These are phyloP conservation scores for Brachypodium distachyon DNA, from an alignment of 202 grass and related monocot genomes.

Conservation along the genomic window DNA sequence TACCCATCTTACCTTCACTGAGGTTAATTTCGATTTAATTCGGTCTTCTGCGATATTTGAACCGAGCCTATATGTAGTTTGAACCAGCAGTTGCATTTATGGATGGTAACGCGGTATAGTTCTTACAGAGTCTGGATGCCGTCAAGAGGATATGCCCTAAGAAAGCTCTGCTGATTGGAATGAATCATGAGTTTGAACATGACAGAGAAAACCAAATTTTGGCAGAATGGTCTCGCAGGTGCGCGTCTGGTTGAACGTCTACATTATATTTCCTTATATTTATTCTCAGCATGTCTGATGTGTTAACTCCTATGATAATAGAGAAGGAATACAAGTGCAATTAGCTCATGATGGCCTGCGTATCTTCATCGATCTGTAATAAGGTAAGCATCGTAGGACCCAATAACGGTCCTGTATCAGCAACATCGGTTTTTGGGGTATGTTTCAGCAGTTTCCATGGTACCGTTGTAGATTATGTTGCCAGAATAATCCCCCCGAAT, in stretches of 20 bases:
- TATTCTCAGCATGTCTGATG: background rate
- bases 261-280: background rate
- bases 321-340: conserved; percentile 74
- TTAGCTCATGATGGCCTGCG: conserved; percentile 56
- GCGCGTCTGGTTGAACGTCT: background rate
- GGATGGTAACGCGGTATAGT: background rate
- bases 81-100: background rate
- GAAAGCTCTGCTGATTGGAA: conserved; percentile 46
- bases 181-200: conserved; percentile 63
- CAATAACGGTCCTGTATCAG: background rate
- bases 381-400: conserved; percentile 1
- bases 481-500: background rate
- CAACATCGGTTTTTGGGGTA: background rate
- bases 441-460: background rate
- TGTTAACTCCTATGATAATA: background rate
- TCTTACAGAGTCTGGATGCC: conserved; percentile 42
- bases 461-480: background rate
- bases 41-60: background rate
- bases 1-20: conserved; percentile 35
- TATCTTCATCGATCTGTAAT: conserved; percentile 49
- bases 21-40: conserved; percentile 21
- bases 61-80: background rate
- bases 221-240: conserved; percentile 49
- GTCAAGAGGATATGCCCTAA: conserved; percentile 57
- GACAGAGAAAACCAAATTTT: conserved; percentile 40